A percentile compares a stretch with the other conserved stretches of the same genome.
Evolutionary conservation across 192 early-diverging fungal genomes (phyloP).

Genomic region (Pilobolus umbonatus): DNA sequence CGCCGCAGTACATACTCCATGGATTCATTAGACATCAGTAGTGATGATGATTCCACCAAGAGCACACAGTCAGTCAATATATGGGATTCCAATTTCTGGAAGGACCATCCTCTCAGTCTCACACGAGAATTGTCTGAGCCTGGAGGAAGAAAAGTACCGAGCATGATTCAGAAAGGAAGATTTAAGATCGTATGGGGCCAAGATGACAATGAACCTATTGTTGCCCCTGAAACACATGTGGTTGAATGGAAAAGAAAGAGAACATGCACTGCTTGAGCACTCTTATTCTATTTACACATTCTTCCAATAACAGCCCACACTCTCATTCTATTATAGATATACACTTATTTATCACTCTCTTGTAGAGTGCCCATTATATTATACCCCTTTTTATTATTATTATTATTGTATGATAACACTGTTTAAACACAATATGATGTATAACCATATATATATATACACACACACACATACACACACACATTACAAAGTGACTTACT

Average conservation of each 20-base stretch:
- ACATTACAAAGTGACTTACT: too few species aligned
- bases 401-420: too few species aligned
- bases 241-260: slow-evolving; percentile 26
- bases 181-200: slow-evolving; percentile 24
- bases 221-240: slow-evolving; percentile 3
- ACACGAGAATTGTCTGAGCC: slow-evolving; percentile 5
- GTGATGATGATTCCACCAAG: slow-evolving; percentile 4
- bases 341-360: too few species aligned
- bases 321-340: too few species aligned
- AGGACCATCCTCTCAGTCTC: slow-evolving; percentile 5
- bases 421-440: too few species aligned
- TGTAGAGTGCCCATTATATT: too few species aligned
- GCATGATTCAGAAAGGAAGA: slow-evolving; percentile 24
- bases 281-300: too few species aligned
- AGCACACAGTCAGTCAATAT: neutral
- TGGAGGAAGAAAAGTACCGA: slow-evolving; percentile 3
- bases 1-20: neutral
- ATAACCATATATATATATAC: too few species aligned
- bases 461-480: too few species aligned
- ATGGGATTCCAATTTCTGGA: slow-evolving; percentile 24
- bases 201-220: slow-evolving; percentile 9
- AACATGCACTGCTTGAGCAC: neutral
- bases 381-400: too few species aligned
- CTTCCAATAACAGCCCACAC: too few species aligned
- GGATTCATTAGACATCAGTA: neutral